A percentile compares a stretch with the other conserved stretches of the same genome.
These are phyloP conservation scores for Wickerhamiella nectarea DNA, from an alignment of 805 yeast species.

Conservation along the genomic window DNA sequence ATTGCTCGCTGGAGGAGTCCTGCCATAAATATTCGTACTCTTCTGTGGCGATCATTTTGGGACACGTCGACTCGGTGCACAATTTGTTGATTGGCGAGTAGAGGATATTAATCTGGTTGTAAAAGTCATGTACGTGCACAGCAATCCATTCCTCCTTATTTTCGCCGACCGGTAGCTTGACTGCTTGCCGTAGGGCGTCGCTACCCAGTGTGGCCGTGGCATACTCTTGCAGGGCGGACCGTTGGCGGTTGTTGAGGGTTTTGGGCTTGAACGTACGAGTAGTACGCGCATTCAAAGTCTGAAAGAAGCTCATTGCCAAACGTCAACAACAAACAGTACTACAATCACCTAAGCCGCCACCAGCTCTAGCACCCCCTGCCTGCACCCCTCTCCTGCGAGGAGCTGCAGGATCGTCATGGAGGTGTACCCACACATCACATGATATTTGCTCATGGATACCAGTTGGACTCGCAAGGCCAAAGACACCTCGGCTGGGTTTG, in stretches of 20 bases:
- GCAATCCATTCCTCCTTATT: slow-evolving; percentile 91
- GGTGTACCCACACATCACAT: background rate
- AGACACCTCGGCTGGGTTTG: slow-evolving; percentile 41
- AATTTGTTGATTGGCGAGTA: slow-evolving; percentile 93
- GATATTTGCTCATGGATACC: background rate
- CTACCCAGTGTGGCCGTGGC: slow-evolving; percentile 95
- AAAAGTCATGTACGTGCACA: slow-evolving; percentile 93
- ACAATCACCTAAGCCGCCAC: no score
- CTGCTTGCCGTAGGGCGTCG: slow-evolving; percentile 83
- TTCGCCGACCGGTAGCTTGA: slow-evolving; percentile 84
- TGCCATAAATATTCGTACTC: slow-evolving; percentile 98
- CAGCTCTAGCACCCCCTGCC: background rate
- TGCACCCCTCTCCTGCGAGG: background rate
- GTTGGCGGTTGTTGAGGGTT: slow-evolving; percentile 21
- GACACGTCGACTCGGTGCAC: slow-evolving; percentile 90
- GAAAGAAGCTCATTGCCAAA: slow-evolving; percentile 18
- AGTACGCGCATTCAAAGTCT: slow-evolving; percentile 19
- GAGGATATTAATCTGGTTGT: slow-evolving; percentile 90
- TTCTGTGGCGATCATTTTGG: slow-evolving; percentile 93
- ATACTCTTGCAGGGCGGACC: slow-evolving; percentile 48
- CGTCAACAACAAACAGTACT: background rate
- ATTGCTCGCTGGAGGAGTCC: slow-evolving; percentile 38
- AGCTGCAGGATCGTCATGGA: no score
- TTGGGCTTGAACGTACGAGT: slow-evolving; percentile 27
- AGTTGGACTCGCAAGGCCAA: slow-evolving; percentile 34